These are phyloP conservation scores for Geosmithia morbida DNA, from an alignment of 2,329 filamentous ascomycete species.

Conservation along the genomic window DNA sequence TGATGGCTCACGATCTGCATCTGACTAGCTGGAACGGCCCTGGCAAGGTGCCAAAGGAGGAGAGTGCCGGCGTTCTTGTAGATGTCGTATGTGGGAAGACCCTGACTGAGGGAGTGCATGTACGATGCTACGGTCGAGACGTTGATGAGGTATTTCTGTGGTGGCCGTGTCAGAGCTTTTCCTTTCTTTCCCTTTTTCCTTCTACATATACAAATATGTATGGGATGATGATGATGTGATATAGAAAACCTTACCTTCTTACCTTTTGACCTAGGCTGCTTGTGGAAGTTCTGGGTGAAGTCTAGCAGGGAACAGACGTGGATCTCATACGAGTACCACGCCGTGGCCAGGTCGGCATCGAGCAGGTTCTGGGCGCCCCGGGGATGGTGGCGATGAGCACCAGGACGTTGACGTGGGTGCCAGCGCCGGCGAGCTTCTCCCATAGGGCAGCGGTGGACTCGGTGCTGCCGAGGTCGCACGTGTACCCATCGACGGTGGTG, in stretches of 20 bases:
- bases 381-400: constrained; percentile 1
- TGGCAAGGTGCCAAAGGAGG: constrained; percentile 13
- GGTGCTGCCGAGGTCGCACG: not conserved
- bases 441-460: not conserved
- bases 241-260: constrained; percentile 2
- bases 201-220: no score
- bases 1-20: no score
- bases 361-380: constrained; percentile 2
- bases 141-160: constrained; percentile 7
- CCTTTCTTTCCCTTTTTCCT: no score
- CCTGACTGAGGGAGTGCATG: constrained; percentile 5
- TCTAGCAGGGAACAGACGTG: constrained; percentile 6
- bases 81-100: constrained; percentile 14
- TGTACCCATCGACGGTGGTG: not conserved
- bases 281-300: constrained; percentile 6
- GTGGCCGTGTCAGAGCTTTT: not conserved
- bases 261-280: constrained; percentile 3
- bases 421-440: constrained; percentile 18
- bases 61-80: constrained; percentile 22
- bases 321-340: constrained; percentile 5
- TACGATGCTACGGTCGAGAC: constrained; percentile 10
- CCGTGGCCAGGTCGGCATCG: constrained; percentile 3
- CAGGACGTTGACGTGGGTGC: constrained; percentile 15
- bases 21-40: not conserved
- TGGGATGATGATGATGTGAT: no score